Evolutionary conservation across 1,284 basidiomycete genomes (phyloP).

Genomic region (Polyporus tsugae): DNA sequence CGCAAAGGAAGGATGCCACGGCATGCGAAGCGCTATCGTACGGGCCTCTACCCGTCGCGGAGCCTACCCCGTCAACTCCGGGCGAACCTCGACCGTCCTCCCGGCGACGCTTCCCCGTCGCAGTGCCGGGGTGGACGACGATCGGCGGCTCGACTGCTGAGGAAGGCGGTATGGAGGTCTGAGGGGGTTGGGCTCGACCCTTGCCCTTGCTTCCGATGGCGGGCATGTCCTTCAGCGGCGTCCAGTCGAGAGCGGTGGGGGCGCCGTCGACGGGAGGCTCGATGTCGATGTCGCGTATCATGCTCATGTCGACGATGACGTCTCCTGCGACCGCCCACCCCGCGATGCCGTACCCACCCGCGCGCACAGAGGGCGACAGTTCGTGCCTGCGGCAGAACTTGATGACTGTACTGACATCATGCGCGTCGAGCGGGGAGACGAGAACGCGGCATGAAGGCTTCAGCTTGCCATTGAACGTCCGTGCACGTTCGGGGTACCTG

Average conservation of each 20-base stretch:
- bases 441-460: slow-evolving; percentile 64
- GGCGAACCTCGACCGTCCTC: slow-evolving; percentile 54
- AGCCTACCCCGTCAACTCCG: slow-evolving; percentile 2
- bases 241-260: slow-evolving; percentile 52
- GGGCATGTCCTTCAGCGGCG: slow-evolving; percentile 62
- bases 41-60: slow-evolving; percentile 40
- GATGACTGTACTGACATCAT: slow-evolving; percentile 76
- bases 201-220: slow-evolving; percentile 64
- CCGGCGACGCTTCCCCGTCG: slow-evolving; percentile 56
- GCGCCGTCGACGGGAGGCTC: slow-evolving; percentile 55
- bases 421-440: slow-evolving; percentile 73
- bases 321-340: slow-evolving; percentile 90
- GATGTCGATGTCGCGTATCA: slow-evolving; percentile 71
- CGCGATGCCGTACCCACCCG: slow-evolving; percentile 89
- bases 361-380: slow-evolving; percentile 85
- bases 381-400: slow-evolving; percentile 73
- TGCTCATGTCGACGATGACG: slow-evolving; percentile 81
- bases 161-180: background rate
- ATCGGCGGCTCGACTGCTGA: background rate
- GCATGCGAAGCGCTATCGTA: slow-evolving; percentile 62
- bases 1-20: slow-evolving; percentile 64
- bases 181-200: slow-evolving; percentile 36
- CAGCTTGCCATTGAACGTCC: slow-evolving; percentile 84
- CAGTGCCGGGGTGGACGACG: background rate
- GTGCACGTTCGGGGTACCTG: slow-evolving; percentile 70